phyloP scores from a whole-genome alignment of 495 filamentous ascomycete species.

The Daldinia caldariorum region DNA sequence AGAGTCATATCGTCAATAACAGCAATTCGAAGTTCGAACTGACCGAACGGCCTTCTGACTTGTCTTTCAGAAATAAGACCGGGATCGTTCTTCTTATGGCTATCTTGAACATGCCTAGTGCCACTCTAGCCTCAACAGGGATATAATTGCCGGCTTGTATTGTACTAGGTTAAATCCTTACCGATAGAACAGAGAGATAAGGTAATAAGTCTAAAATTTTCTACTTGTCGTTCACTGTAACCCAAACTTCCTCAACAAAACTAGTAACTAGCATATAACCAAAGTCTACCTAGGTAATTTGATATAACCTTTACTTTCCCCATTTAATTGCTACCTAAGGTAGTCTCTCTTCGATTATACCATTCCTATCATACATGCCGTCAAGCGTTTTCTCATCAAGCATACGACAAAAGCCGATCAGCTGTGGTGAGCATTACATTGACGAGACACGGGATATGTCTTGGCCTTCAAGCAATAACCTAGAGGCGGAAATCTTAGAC shows the following conservation, averaged over 20 bases:
- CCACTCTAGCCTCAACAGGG: background rate
- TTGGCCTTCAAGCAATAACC: conserved; percentile 14
- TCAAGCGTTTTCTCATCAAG: background rate
- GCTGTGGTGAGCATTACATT: conserved; percentile 23
- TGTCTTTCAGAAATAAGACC: background rate
- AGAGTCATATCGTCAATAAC: background rate
- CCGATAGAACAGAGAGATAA: background rate
- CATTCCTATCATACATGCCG: background rate
- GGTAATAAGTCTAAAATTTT: background rate
- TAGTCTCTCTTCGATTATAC: background rate
- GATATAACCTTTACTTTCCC: background rate
- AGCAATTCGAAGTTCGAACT: background rate
- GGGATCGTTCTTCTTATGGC: background rate
- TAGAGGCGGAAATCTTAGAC: background rate
- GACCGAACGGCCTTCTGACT: background rate
- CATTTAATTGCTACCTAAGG: conserved; percentile 4
- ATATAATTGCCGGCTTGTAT: background rate
- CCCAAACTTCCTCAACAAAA: background rate
- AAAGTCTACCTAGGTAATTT: conserved; percentile 1
- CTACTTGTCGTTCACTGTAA: background rate
- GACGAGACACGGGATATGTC: conserved; percentile 8
- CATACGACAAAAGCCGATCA: conserved; percentile 15
- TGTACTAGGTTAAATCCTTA: background rate
- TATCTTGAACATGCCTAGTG: background rate
- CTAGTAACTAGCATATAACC: background rate